phyloP scores from a whole-genome alignment of 169 alveolate genomes.

The Neospora caninum region DNA sequence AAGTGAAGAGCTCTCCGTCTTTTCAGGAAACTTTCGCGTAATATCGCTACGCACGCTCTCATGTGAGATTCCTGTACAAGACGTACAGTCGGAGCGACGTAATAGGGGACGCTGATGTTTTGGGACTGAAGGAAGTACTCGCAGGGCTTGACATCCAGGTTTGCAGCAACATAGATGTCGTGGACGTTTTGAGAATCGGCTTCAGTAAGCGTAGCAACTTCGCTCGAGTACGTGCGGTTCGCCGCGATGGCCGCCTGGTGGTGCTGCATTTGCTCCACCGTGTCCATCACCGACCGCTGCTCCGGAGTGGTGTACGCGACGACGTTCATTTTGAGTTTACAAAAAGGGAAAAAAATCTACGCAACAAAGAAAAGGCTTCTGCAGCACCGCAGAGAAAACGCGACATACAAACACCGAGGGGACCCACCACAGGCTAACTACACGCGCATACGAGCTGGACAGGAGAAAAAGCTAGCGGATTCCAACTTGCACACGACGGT shows the following conservation, averaged over 20 bases:
- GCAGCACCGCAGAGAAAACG: no score
- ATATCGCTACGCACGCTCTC: no score
- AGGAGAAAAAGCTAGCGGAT: no score
- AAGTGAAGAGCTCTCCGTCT: no score
- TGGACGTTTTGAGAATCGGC: not conserved
- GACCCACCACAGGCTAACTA: no score
- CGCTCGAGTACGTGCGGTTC: not conserved
- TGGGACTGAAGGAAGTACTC: slow-evolving; percentile 39
- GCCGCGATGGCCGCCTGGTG: slow-evolving; percentile 42
- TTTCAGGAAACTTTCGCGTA: no score
- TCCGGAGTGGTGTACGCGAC: not conserved
- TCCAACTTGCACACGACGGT: no score
- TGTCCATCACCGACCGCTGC: not conserved
- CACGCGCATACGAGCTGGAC: no score
- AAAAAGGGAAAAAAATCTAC: not conserved
- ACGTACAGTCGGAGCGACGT: slow-evolving; percentile 31
- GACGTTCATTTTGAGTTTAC: not conserved
- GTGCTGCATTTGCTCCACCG: slow-evolving; percentile 47
- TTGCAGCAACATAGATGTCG: not conserved
- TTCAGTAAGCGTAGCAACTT: not conserved
- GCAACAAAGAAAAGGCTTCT: no score
- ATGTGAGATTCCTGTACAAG: not conserved
- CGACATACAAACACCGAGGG: no score
- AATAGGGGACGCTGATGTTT: slow-evolving; percentile 18
- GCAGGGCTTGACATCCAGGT: not conserved